Base-by-base conservation (phyloP, 306 rosid species). In the Quercus gilva region DNA sequence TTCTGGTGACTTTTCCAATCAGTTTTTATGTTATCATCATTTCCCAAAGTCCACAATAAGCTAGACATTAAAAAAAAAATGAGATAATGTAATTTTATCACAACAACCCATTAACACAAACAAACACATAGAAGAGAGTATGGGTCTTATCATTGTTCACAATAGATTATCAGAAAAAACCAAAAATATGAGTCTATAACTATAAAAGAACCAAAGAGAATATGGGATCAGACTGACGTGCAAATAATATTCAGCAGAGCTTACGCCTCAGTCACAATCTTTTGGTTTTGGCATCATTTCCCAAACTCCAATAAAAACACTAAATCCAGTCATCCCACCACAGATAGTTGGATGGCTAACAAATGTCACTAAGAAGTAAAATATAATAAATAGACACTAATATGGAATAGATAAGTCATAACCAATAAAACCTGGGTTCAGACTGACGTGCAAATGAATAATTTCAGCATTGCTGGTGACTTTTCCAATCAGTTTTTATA, bases 171-270 rank as follows among this genome's bases (percentile, higher is more conserved):
- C 53, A 49, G 53, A 12, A 49, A 37, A 7, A 37, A 7, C 45
- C 45, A 37, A 37, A 37, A 37, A 37, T 37, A 1, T 37, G 43
- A 6, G 45, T 37, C 45, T 29, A 29, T 29, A 29, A 29, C 31
- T 37, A 37, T 37, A 23, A 28, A 11, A 28, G 29, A n/a, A 70
- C 9, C 57, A 79, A 11, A 5, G 6, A 59, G 4, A 58, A 45
- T 7, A 63, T 26, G 71, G 78, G 71, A 78, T 74, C 80, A 83
- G 85, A 85, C 82, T 85, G 87, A 80, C 78, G 78, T 75, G 82
- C 87, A 80, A 58, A 71, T 28, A 72, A 49, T 33, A 69, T 11
- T 83, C 79, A 61, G 75, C 84, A 85, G 20, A 20, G 76, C 49
- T 74, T 45, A 26, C 45, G 55, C 81, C 64, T 67, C 63, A 35